Evolutionary conservation across 73 alveolate genomes (phyloP).

Genomic region (Paramecium tetraurelia): DNA sequence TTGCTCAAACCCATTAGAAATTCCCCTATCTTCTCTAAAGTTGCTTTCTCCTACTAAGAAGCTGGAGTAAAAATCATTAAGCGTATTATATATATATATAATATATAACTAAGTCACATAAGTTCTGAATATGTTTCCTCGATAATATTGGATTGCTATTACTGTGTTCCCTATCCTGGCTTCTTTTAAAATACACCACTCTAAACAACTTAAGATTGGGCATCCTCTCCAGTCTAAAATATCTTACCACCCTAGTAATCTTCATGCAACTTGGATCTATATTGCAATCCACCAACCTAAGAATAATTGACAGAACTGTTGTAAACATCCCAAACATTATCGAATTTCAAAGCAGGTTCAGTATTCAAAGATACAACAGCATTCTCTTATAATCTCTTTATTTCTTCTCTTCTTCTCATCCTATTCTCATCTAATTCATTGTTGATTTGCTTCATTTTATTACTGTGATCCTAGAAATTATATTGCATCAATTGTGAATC

Average conservation of each 20-base stretch:
- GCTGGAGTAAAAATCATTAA: slow-evolving; percentile 23
- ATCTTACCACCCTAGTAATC: background rate
- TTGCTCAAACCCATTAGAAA: background rate
- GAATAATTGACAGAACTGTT: slow-evolving; percentile 52
- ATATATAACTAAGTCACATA: background rate
- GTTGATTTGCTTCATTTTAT: background rate
- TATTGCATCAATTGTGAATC: background rate
- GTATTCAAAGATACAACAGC: background rate
- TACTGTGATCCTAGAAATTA: background rate
- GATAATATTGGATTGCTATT: background rate
- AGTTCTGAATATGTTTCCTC: slow-evolving; percentile 12
- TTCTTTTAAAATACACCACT: slow-evolving; percentile 35
- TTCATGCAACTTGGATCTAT: background rate
- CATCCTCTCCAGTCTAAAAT: slow-evolving; percentile 34
- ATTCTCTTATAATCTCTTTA: slow-evolving; percentile 22
- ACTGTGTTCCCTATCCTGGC: background rate
- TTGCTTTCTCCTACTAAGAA: background rate
- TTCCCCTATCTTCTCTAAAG: background rate
- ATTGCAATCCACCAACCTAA: background rate
- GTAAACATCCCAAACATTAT: slow-evolving; percentile 58
- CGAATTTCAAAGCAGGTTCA: slow-evolving; percentile 38
- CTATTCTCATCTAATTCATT: slow-evolving; percentile 40
- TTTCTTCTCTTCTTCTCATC: slow-evolving; percentile 56
- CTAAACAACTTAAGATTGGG: slow-evolving; percentile 13
- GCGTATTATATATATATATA: background rate